phyloP scores from a whole-genome alignment of 2,329 filamentous ascomycete genomes.

The Cordyceps militaris region DNA sequence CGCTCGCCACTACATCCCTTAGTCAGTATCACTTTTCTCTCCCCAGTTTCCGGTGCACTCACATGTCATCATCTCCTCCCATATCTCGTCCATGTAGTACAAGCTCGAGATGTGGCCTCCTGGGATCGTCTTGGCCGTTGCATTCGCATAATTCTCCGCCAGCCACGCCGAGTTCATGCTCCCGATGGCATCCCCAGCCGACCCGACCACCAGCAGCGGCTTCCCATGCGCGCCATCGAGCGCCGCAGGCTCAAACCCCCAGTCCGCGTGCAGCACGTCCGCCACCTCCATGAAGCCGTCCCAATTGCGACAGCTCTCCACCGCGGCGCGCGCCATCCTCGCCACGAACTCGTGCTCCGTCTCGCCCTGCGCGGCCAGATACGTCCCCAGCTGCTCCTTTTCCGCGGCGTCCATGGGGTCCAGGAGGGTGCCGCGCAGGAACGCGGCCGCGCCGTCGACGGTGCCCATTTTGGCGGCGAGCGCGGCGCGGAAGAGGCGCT shows the following conservation, averaged over 20 bases:
- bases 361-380: conserved; percentile 5
- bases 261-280: conserved; percentile 20
- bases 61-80: conserved; percentile 13
- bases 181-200: conserved; percentile 16
- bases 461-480: conserved; percentile 13
- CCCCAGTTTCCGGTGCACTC: neutral
- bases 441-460: conserved; percentile 14
- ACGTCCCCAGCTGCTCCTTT: conserved; percentile 5
- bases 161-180: conserved; percentile 17
- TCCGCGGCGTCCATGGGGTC: conserved; percentile 16
- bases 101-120: conserved; percentile 19
- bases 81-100: conserved; percentile 19
- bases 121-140: conserved; percentile 14
- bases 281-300: conserved; percentile 21
- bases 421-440: conserved; percentile 15
- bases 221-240: conserved; percentile 17
- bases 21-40: neutral
- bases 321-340: conserved; percentile 10
- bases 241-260: conserved; percentile 17
- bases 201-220: conserved; percentile 17
- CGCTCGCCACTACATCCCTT: neutral
- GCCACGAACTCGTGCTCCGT: conserved; percentile 14
- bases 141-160: conserved; percentile 16
- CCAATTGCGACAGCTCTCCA: conserved; percentile 17
- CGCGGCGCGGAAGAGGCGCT: conserved; percentile 14